Conservation (phyloP, 805 yeast species). For the Zygosaccharomyces kombuchaensis region DNA sequence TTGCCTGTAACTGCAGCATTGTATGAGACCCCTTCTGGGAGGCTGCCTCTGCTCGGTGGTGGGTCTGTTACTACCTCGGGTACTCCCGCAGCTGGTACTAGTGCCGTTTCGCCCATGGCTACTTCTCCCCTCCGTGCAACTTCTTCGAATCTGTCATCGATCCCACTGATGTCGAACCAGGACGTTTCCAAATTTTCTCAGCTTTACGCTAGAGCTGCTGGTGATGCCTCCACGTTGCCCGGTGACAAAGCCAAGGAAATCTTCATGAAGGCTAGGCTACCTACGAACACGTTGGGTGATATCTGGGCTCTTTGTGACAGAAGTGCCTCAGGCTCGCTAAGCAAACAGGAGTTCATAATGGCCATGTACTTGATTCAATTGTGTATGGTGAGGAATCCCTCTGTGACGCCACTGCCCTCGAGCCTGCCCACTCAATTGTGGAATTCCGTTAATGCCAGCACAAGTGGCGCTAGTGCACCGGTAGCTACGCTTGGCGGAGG, state of each 20-base stretch:
- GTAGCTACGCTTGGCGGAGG: background rate
- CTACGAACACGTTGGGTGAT: constrained; percentile 71
- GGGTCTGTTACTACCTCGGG: constrained; percentile 46
- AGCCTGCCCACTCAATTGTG: constrained; percentile 42
- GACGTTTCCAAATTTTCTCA: constrained; percentile 65
- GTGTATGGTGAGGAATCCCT: constrained; percentile 57
- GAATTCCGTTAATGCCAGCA: constrained; percentile 31
- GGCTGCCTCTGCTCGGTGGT: constrained; percentile 45
- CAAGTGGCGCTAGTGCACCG: constrained; percentile 16
- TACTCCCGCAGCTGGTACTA: background rate
- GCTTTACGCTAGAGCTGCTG: constrained; percentile 61
- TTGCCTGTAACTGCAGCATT: constrained; percentile 46
- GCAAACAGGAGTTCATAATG: constrained; percentile 71
- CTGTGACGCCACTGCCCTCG: constrained; percentile 54
- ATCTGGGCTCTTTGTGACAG: constrained; percentile 88
- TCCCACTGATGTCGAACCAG: constrained; percentile 51
- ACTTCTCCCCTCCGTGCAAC: constrained; percentile 4
- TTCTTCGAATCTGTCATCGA: constrained; percentile 31
- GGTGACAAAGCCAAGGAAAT: constrained; percentile 84
- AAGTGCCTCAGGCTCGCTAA: constrained; percentile 65
- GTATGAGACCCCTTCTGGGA: constrained; percentile 26
- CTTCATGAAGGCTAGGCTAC: constrained; percentile 82
- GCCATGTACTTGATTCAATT: constrained; percentile 92
- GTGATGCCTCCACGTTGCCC: constrained; percentile 49
- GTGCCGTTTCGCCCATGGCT: constrained; percentile 7